Conservation (phyloP, 2,329 filamentous ascomycete species). For the Penicillium sp. region DNA sequence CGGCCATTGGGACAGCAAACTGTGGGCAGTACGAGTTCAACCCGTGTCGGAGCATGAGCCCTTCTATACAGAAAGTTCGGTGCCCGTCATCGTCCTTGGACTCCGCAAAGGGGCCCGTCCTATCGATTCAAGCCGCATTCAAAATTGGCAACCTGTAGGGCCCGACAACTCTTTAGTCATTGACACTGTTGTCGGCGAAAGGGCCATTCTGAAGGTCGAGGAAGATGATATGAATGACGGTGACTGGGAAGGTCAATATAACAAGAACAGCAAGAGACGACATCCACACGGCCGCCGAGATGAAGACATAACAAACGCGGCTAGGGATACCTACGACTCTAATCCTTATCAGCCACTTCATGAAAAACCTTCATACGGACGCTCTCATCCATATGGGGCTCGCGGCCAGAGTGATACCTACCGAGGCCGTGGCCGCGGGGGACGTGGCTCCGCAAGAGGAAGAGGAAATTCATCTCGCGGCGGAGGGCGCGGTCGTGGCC, state of each 20-base stretch:
- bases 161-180: conserved; percentile 70
- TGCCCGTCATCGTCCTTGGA: conserved; percentile 77
- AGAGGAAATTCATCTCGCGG: conserved; percentile 28
- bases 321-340: conserved; percentile 30
- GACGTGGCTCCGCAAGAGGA: conserved; percentile 35
- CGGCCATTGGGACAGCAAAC: conserved; percentile 69
- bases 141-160: conserved; percentile 74
- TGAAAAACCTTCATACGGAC: conserved; percentile 20
- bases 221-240: conserved; percentile 61
- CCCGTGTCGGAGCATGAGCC: conserved; percentile 65
- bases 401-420: conserved; percentile 35
- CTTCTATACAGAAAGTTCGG: conserved; percentile 74
- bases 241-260: conserved; percentile 61
- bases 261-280: conserved; percentile 56
- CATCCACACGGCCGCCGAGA: conserved; percentile 56
- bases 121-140: conserved; percentile 75
- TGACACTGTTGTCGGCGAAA: conserved; percentile 81
- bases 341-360: conserved; percentile 23
- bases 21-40: conserved; percentile 81
- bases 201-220: conserved; percentile 77
- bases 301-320: conserved; percentile 43
- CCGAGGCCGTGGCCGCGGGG: conserved; percentile 37
- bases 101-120: conserved; percentile 71
- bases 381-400: conserved; percentile 21
- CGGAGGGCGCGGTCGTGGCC: conserved; percentile 43